Conservation (phyloP, 345 rosid species). For the Litchi chinensis region DNA sequence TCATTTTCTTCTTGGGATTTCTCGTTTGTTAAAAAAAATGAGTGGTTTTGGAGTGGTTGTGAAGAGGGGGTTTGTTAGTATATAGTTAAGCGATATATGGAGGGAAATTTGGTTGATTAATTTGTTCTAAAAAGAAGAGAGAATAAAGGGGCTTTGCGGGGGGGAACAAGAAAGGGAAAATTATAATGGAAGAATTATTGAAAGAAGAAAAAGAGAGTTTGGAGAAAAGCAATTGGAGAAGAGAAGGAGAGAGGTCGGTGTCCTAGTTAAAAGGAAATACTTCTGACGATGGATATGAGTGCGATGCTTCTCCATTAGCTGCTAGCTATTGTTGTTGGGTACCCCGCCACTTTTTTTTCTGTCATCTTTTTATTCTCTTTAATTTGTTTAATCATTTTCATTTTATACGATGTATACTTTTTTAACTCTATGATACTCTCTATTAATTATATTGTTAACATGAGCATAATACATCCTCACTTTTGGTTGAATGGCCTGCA, state of each 20-base stretch:
- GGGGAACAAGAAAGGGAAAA: conserved; percentile 26
- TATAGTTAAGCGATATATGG: background rate
- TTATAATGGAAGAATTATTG: conserved; percentile 41
- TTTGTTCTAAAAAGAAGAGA: conserved; percentile 5
- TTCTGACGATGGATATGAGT: conserved; percentile 20
- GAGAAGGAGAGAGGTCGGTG: background rate
- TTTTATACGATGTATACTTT: no score
- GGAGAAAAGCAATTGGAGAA: background rate
- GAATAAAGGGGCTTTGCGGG: conserved; percentile 36
- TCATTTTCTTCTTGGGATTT: conserved; percentile 6
- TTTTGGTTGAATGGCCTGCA: no score
- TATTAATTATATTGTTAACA: no score
- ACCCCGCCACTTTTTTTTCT: conserved; percentile 21
- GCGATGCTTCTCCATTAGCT: conserved; percentile 21
- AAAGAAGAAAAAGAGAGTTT: conserved; percentile 38
- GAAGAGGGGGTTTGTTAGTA: background rate
- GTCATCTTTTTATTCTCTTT: background rate
- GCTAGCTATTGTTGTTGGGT: conserved; percentile 12
- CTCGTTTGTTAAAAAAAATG: background rate
- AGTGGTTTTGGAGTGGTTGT: background rate
- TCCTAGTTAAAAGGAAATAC: conserved; percentile 26
- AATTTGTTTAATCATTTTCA: background rate
- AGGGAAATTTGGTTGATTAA: background rate
- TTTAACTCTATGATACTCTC: no score
- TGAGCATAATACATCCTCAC: no score